A percentile compares a stretch with the other conserved stretches of the same genome.
These are phyloP conservation scores for Kickxella alabastrina DNA, from an alignment of 192 early-diverging fungal species.

Conservation along the genomic window DNA sequence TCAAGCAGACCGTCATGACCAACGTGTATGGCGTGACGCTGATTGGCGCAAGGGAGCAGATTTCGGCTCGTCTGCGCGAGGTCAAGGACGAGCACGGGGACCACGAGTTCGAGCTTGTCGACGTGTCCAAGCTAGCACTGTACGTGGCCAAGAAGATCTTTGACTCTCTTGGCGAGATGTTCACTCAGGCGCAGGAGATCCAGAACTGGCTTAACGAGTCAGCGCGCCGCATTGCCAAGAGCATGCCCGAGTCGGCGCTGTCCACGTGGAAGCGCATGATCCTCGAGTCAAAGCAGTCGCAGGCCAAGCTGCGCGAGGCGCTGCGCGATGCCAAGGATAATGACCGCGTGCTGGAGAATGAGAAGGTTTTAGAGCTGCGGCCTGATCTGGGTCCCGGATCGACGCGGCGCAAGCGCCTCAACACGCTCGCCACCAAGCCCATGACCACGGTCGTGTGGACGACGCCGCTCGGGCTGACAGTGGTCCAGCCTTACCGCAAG, in stretches of 20 bases:
- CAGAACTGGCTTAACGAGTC: slow-evolving; percentile 92
- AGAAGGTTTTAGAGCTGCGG: slow-evolving; percentile 19
- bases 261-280: slow-evolving; percentile 34
- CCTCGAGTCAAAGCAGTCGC: slow-evolving; percentile 22
- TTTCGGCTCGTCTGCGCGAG: slow-evolving; percentile 80
- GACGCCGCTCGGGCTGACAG: slow-evolving; percentile 87
- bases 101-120: slow-evolving; percentile 48
- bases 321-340: slow-evolving; percentile 12
- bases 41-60: slow-evolving; percentile 86
- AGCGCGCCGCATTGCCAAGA: slow-evolving; percentile 77
- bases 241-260: slow-evolving; percentile 58
- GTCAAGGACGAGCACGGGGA: slow-evolving; percentile 64
- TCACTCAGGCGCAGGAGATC: slow-evolving; percentile 81
- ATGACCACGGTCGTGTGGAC: slow-evolving; percentile 96
- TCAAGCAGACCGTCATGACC: slow-evolving; percentile 99
- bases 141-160: slow-evolving; percentile 84
- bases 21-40: slow-evolving; percentile 98
- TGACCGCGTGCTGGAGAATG: slow-evolving; percentile 10
- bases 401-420: slow-evolving; percentile 27
- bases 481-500: slow-evolving; percentile 96
- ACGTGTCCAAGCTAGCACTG: slow-evolving; percentile 47
- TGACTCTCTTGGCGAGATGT: slow-evolving; percentile 82
- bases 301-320: slow-evolving; percentile 22
- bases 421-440: slow-evolving; percentile 53
- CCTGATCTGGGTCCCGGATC: slow-evolving; percentile 39